Percentiles rank a stretch among this genome's conserved stretches.
Conservation (phyloP, 169 alveolate species). For the Cardiosporidium cionae region DNA sequence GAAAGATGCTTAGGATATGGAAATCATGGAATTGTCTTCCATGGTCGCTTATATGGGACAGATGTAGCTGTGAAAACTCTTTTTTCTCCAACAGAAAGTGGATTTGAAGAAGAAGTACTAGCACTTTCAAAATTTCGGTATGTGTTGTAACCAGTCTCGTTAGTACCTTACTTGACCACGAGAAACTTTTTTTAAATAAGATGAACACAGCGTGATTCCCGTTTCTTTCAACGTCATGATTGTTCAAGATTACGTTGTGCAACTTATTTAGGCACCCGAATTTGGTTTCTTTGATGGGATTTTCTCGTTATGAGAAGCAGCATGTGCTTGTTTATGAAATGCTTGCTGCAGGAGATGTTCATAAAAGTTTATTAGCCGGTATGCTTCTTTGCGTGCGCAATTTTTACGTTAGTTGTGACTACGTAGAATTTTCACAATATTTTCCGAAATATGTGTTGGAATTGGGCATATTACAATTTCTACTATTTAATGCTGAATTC, state of each 20-base stretch:
- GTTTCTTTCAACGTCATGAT: not conserved
- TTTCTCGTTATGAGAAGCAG: not conserved
- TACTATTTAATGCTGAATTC: no score
- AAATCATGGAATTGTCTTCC: not conserved
- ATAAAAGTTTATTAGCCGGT: not conserved
- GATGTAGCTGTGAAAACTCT: not conserved
- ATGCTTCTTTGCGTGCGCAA: not conserved
- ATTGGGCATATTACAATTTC: no score
- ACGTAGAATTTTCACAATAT: no score
- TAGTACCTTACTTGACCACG: no score
- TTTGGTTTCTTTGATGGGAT: conserved; percentile 17
- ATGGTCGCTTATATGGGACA: not conserved
- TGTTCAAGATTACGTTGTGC: no score
- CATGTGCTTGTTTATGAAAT: conserved; percentile 2
- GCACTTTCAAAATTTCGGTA: conserved; percentile 11
- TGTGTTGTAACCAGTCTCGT: not conserved
- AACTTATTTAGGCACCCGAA: conserved; percentile 23
- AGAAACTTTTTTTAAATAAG: no score
- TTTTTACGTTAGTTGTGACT: no score
- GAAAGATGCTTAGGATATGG: not conserved
- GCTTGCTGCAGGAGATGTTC: conserved; percentile 4
- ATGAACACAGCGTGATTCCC: no score
- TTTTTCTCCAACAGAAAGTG: not conserved
- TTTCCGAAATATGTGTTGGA: no score
- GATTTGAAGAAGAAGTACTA: conserved; percentile 3